Conservation (phyloP, 192 early-diverging fungal genomes). For the Coemansia sp. region DNA sequence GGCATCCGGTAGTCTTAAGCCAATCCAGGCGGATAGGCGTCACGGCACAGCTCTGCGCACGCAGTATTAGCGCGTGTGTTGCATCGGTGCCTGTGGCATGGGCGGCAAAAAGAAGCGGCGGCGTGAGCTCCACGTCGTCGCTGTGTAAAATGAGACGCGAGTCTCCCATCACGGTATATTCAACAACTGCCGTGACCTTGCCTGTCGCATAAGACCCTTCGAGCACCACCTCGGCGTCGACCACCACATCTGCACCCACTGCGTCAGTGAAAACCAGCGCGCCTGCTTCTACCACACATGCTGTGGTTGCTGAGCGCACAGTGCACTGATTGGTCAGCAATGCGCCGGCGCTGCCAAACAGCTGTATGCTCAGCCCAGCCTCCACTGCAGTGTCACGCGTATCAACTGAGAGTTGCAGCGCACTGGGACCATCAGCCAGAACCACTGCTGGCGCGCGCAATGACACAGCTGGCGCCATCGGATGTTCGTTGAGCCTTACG, state of each 20-base stretch:
- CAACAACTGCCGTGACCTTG: slow-evolving; percentile 18
- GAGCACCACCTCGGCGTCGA: slow-evolving; percentile 7
- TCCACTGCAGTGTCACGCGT: slow-evolving; percentile 5
- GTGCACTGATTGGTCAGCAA: slow-evolving; percentile 10
- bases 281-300: slow-evolving; percentile 1
- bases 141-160: slow-evolving; percentile 16
- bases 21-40: slow-evolving; percentile 12
- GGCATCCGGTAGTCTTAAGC: background rate
- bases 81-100: background rate
- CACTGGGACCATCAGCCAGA: slow-evolving; percentile 1
- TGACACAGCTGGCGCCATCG: slow-evolving; percentile 1
- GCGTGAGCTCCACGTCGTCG: slow-evolving; percentile 17
- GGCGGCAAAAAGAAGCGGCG: slow-evolving; percentile 13
- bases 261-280: slow-evolving; percentile 17
- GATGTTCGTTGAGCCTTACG: slow-evolving; percentile 31
- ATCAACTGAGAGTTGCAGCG: slow-evolving; percentile 12
- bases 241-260: background rate
- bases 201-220: background rate
- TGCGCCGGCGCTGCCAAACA: slow-evolving; percentile 19
- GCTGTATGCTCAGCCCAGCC: slow-evolving; percentile 22
- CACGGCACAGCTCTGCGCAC: slow-evolving; percentile 14
- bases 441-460: background rate
- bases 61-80: slow-evolving; percentile 7
- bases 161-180: slow-evolving; percentile 4
- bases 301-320: background rate